These are phyloP conservation scores for Cinnamomum chago DNA, from an alignment of 164 flowering plant species.

Conservation along the genomic window DNA sequence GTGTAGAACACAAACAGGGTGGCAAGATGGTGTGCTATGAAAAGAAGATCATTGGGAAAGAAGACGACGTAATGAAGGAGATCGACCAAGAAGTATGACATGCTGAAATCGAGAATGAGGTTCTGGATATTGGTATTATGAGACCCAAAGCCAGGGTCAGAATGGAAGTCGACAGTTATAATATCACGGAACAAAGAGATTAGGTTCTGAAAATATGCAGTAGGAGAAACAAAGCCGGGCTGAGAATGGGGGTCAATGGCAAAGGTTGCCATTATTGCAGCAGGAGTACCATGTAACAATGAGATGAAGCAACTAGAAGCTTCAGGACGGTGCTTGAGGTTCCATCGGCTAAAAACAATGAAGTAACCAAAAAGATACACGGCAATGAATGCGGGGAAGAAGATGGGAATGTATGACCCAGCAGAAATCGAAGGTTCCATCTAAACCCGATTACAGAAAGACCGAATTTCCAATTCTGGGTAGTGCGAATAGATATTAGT, in stretches of 20 bases:
- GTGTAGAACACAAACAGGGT: slow-evolving; percentile 81
- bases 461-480: not conserved
- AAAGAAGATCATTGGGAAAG: slow-evolving; percentile 65
- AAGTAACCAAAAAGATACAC: slow-evolving; percentile 53
- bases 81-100: slow-evolving; percentile 72
- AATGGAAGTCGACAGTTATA: slow-evolving; percentile 26
- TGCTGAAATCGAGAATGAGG: slow-evolving; percentile 69
- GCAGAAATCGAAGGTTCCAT: slow-evolving; percentile 31
- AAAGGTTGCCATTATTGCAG: slow-evolving; percentile 41
- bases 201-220: slow-evolving; percentile 41
- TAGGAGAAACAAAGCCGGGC: slow-evolving; percentile 43
- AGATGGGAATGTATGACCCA: slow-evolving; percentile 30
- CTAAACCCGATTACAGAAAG: not conserved
- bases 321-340: slow-evolving; percentile 55
- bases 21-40: slow-evolving; percentile 83
- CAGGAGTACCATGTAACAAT: slow-evolving; percentile 78
- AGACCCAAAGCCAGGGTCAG: slow-evolving; percentile 41
- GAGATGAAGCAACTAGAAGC: slow-evolving; percentile 84
- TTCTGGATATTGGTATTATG: slow-evolving; percentile 49
- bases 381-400: slow-evolving; percentile 41
- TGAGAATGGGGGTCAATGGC: slow-evolving; percentile 25
- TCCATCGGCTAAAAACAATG: slow-evolving; percentile 57
- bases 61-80: slow-evolving; percentile 65
- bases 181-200: slow-evolving; percentile 63
- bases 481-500: not conserved